Base-by-base conservation (phyloP, 805 yeast genomes). In the Diddensiella caesifluorescens region DNA sequence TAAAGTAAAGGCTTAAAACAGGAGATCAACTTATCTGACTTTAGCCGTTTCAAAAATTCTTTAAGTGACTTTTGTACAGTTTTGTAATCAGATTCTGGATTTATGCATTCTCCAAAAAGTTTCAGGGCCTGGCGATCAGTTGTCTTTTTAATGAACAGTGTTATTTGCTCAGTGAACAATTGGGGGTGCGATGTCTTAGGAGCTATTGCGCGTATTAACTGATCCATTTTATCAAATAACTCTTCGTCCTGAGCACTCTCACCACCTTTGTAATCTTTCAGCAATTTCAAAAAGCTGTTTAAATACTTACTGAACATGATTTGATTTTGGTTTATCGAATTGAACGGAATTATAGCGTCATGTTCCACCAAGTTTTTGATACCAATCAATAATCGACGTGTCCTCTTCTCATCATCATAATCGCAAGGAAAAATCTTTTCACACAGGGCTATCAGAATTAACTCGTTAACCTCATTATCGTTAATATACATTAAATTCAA, bases 401-500 rank as follows among this genome's bases (percentile, higher is more conserved):
- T 79, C 42, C 95, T 66, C 25, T 53, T 62, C 1, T 55, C 48
- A 36, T 50, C 54, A 28, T 58, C 60, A 2, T 35, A 50, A 15
- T 75, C 76, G 21, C 75, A 62, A 0, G 94, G 84, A 7, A 83
- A 56, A 1, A 87, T 53, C 39, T 71, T 68, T 44, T 81, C 87
- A 50, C 79, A 71, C 2, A 88, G 50, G 0, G 71, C 62, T 3
- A 62, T 47, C 56, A 87, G 95, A 10, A 86, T 82, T 9, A 73
- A 64, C 9, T 79, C 71, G 43, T 80, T 85, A 38, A 85, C 79
- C 6, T 69, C 66, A 39, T 64, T 70, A 51, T 83, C 88, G 56
- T 86, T 85, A 48, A 88, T 80, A 54, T 83, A 88, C 38, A 82
- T 70, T 33, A 85, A 68, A 18, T 77, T 74, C 35, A 88, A 63